Evolutionary conservation across 208 protist genomes (phyloP), one percentile per base, ranked within the genome.

Genomic region (Acanthamoeba sp.): DNA sequence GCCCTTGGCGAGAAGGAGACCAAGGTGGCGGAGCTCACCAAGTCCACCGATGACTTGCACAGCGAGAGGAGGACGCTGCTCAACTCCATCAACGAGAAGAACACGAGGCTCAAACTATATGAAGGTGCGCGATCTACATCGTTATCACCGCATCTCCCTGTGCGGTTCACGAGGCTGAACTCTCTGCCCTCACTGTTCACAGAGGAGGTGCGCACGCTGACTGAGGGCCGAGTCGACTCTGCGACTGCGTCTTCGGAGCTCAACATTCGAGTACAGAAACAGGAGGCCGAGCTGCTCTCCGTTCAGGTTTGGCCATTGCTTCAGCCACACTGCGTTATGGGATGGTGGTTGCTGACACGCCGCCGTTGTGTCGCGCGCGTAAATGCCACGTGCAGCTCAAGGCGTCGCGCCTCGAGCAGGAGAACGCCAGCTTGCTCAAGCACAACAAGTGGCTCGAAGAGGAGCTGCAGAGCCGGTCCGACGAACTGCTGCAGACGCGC

Each of bases 1-100:
- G 38, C 69, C 34, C 32, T 78, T 22, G 69, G 34, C 38, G 69
- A 78, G 29, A 36, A 42, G 34, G 32, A 78, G 24, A 9, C 69
- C 69, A 78, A 78, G 69, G 10, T 78, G 27, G 29, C 69, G 18
- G 69, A 78, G 69, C 34, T 78, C 69, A 78, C 69, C 32, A 78
- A 78, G 69, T 78, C 69, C 38, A 45, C 69, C 22, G 69, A 78
- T 7, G 69, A 78, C 1, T 32, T 78, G 69, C 69, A 78, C 69
- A 78, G 69, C 32, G 69, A 78, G 32, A 9, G 69, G 6, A 4
- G 69, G 34, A 40, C 69, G 20, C 27, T 78, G 32, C 69, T 78
- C 34, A 78, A 78, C 38, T 45, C 69, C 69, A 78, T 78, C 69
- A 78, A 78, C 38, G 69, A 78, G 14, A 78, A 78, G 32, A 78